Evolutionary conservation across 768 basidiomycete species (phyloP).

Genomic region (Lentinula boryana): DNA sequence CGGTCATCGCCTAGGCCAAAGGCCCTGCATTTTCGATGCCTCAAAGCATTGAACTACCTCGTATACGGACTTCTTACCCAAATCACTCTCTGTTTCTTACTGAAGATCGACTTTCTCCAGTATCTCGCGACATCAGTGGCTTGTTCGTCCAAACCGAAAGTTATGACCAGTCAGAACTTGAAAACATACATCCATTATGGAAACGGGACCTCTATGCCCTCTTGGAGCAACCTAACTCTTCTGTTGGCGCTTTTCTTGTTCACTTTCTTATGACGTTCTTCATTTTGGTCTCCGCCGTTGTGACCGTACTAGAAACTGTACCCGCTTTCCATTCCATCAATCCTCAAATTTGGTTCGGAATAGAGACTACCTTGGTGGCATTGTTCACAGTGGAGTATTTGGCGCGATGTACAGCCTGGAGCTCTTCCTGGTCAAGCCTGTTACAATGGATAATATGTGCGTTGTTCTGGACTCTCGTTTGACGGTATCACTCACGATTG

Average conservation of each 20-base stretch:
- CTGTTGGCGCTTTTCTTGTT: conserved; percentile 67
- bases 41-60: conserved; percentile 5
- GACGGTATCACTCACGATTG: conserved; percentile 8
- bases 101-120: conserved; percentile 28
- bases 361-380: conserved; percentile 75
- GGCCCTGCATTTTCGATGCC: neutral
- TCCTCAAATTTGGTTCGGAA: conserved; percentile 74
- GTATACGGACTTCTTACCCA: neutral
- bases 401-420: conserved; percentile 71
- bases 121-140: conserved; percentile 30
- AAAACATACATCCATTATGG: conserved; percentile 44
- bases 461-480: conserved; percentile 11
- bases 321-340: conserved; percentile 68
- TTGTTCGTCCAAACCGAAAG: conserved; percentile 29
- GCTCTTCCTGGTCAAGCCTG: conserved; percentile 53
- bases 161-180: conserved; percentile 28
- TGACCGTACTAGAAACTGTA: conserved; percentile 77
- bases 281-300: conserved; percentile 68
- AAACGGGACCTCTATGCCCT: conserved; percentile 63
- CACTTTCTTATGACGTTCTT: conserved; percentile 66
- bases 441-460: conserved; percentile 66
- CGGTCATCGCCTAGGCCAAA: neutral
- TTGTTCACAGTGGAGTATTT: conserved; percentile 86
- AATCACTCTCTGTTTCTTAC: conserved; percentile 29
- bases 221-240: conserved; percentile 77